These are phyloP conservation scores for Byssoonygena ceratinophila DNA, from an alignment of 2,329 filamentous ascomycete genomes.

Conservation along the genomic window DNA sequence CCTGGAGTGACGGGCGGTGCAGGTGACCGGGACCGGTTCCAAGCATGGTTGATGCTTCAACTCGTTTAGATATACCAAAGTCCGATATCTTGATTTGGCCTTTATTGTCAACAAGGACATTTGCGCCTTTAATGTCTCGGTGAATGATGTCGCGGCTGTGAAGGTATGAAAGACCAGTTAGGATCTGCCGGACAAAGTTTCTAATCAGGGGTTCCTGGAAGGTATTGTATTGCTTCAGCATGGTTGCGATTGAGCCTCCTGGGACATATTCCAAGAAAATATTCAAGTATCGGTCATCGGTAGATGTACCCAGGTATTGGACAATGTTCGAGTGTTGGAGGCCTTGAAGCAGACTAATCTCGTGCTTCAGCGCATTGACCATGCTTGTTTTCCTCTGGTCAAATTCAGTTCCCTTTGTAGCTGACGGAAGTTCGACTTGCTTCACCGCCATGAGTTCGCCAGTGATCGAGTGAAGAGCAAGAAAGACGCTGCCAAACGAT, in stretches of 20 bases:
- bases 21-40: constrained; percentile 36
- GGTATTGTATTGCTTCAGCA: constrained; percentile 97
- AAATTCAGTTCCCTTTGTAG: constrained; percentile 62
- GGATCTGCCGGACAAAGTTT: constrained; percentile 93
- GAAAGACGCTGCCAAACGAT: constrained; percentile 90
- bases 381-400: constrained; percentile 94
- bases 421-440: constrained; percentile 84
- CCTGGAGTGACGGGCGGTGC: constrained; percentile 67
- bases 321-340: constrained; percentile 96
- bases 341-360: constrained; percentile 87
- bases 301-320: constrained; percentile 91
- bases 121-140: constrained; percentile 96
- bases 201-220: constrained; percentile 86
- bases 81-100: constrained; percentile 98
- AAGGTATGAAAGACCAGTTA: constrained; percentile 83
- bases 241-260: constrained; percentile 91
- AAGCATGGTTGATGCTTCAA: constrained; percentile 80
- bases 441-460: constrained; percentile 97
- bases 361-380: constrained; percentile 93
- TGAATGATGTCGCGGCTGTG: constrained; percentile 95
- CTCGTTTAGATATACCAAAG: constrained; percentile 96
- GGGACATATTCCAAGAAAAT: constrained; percentile 99
- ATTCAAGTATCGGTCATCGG: constrained; percentile 82
- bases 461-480: constrained; percentile 89
- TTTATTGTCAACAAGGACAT: constrained; percentile 97